A percentile compares a stretch with the other conserved stretches of the same genome.
Evolutionary conservation across 306 rosid genomes (phyloP).

Genomic region (Astragalus glycyphyllos): DNA sequence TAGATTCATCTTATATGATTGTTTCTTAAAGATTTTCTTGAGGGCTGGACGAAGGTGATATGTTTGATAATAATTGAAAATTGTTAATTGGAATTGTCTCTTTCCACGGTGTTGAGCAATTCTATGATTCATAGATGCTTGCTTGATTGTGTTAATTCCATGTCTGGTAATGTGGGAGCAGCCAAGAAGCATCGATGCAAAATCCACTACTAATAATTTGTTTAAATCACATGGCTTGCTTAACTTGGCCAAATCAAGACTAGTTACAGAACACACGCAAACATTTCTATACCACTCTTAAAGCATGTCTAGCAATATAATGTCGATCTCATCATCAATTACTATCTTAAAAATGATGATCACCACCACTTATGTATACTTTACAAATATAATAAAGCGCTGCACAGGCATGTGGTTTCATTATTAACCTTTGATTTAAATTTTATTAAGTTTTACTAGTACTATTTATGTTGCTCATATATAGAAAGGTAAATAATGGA

Average conservation of each 20-base stretch:
- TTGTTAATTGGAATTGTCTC: conserved; percentile 3
- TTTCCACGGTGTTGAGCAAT: conserved; percentile 1
- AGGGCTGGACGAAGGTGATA: no score
- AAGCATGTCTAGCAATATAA: conserved; percentile 17
- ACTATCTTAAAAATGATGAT: not conserved
- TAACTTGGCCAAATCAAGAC: not conserved
- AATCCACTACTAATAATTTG: conserved; percentile 36
- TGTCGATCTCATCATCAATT: not conserved
- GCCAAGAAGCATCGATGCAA: conserved; percentile 2
- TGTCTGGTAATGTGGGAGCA: conserved; percentile 41
- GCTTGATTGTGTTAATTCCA: conserved; percentile 6
- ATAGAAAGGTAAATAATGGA: no score
- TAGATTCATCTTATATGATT: no score
- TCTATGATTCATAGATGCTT: not conserved
- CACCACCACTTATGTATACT: not conserved
- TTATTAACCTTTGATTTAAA: not conserved
- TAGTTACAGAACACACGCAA: not conserved
- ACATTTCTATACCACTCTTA: conserved; percentile 4
- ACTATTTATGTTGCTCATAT: no score
- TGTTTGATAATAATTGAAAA: no score
- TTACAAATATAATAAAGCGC: not conserved
- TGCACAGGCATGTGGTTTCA: conserved; percentile 2
- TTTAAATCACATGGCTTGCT: conserved; percentile 56
- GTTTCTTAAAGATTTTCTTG: no score
- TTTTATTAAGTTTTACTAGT: no score